A percentile compares a stretch with the other conserved stretches of the same genome.
phyloP scores from a whole-genome alignment of 148 eudicot genomes.

The Chenopodium suecicum region DNA sequence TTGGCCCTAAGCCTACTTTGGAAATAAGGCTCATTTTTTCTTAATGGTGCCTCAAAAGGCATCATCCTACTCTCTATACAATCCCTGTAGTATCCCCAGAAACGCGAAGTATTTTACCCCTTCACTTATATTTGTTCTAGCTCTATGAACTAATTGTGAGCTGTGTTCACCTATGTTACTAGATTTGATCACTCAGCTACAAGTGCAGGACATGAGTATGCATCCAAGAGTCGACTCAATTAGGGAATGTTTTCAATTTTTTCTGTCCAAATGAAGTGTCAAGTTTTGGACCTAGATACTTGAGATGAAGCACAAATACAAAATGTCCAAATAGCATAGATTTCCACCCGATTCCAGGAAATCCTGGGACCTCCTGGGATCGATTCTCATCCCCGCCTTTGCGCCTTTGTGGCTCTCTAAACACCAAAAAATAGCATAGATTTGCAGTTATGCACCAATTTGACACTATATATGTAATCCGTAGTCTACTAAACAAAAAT shows the following conservation, averaged over 20 bases:
- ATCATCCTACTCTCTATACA: not conserved
- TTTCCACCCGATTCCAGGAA: too few relatives aligned
- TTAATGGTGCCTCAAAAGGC: not conserved
- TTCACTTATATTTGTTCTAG: not conserved
- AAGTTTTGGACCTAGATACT: not conserved
- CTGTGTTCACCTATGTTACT: not conserved
- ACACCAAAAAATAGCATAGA: not conserved
- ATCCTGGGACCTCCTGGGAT: too few relatives aligned
- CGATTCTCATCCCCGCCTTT: too few relatives aligned
- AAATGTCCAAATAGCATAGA: not conserved
- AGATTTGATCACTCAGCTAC: not conserved
- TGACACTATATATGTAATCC: too few relatives aligned
- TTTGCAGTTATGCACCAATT: not conserved
- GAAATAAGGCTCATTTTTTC: not conserved
- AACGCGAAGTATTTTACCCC: not conserved
- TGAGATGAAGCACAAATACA: not conserved
- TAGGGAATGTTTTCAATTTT: not conserved
- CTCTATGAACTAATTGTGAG: not conserved
- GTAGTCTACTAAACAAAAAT: too few relatives aligned
- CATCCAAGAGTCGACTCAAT: not conserved
- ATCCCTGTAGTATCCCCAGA: not conserved
- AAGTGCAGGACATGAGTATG: not conserved
- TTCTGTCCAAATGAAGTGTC: not conserved
- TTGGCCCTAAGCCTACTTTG: conserved; percentile 3
- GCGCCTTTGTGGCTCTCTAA: too few relatives aligned